Evolutionary conservation across 495 filamentous ascomycete genomes (phyloP).

Genomic region (Penicillium goetzii): DNA sequence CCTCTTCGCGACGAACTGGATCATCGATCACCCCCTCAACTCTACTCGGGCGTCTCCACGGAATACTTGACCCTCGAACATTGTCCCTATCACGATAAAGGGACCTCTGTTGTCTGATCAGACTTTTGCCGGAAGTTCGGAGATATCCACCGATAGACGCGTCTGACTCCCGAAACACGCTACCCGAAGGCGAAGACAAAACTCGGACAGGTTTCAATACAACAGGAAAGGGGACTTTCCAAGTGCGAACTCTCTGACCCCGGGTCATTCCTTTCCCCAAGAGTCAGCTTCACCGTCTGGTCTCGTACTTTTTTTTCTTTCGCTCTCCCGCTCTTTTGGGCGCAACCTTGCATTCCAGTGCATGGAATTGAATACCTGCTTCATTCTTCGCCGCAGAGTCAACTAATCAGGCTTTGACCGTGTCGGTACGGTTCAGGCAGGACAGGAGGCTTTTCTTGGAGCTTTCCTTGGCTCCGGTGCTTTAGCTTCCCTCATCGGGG

Average conservation of each 20-base stretch:
- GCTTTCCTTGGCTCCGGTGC: constrained; percentile 43
- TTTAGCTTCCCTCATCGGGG: constrained; percentile 37
- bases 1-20: constrained; percentile 17
- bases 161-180: constrained; percentile 4
- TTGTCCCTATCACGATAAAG: not conserved
- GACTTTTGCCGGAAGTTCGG: not conserved
- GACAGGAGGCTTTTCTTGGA: constrained; percentile 26
- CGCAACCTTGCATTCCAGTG: constrained; percentile 28
- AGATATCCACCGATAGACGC: constrained; percentile 9
- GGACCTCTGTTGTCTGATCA: constrained; percentile 5
- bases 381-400: constrained; percentile 13
- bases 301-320: constrained; percentile 1
- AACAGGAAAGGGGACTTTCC: not conserved
- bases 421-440: constrained; percentile 11
- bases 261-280: not conserved
- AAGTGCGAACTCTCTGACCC: not conserved
- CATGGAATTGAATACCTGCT: constrained; percentile 17
- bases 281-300: constrained; percentile 3
- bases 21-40: constrained; percentile 14
- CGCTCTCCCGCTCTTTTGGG: not conserved
- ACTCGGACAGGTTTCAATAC: constrained; percentile 7
- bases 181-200: constrained; percentile 5
- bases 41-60: constrained; percentile 19
- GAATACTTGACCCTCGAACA: not conserved
- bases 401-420: constrained; percentile 10